These are phyloP conservation scores for Chamaecyparis obtusa DNA, from an alignment of 75 land plant species.

Conservation along the genomic window DNA sequence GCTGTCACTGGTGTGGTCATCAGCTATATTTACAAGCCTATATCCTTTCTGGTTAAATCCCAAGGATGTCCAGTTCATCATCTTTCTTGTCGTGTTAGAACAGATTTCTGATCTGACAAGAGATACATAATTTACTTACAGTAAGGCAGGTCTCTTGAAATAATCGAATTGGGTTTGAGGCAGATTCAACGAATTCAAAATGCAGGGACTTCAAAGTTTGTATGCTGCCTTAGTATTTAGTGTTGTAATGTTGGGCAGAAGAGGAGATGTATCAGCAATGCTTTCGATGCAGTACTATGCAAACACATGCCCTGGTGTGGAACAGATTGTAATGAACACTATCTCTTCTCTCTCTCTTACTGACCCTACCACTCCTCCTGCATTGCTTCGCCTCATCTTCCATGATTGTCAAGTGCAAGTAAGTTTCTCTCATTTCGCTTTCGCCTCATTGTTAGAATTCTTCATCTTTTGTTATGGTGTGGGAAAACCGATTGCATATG, in stretches of 20 bases:
- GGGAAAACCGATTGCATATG: too few relatives aligned
- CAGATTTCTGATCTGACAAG: too few relatives aligned
- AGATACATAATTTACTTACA: too few relatives aligned
- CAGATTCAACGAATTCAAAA: background rate
- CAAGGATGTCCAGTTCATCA: too few relatives aligned
- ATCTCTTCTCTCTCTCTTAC: constrained; percentile 32
- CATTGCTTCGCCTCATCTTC: constrained; percentile 73
- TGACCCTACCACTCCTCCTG: constrained; percentile 62
- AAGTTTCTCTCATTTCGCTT: constrained; percentile 6
- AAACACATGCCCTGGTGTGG: constrained; percentile 56
- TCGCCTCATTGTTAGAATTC: too few relatives aligned
- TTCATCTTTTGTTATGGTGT: too few relatives aligned
- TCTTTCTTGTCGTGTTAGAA: too few relatives aligned
- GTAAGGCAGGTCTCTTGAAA: background rate
- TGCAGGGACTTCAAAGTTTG: background rate
- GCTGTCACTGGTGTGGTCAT: too few relatives aligned
- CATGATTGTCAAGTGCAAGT: constrained; percentile 89
- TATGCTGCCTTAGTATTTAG: background rate
- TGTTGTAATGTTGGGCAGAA: background rate
- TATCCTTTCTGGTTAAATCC: too few relatives aligned
- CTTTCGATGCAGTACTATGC: constrained; percentile 34
- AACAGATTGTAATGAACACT: constrained; percentile 40
- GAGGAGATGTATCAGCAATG: constrained; percentile 2
- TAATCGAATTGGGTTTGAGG: background rate
- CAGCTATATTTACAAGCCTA: too few relatives aligned